These are phyloP conservation scores for Vitis labrusca DNA, from an alignment of 164 flowering plant genomes.

Conservation along the genomic window DNA sequence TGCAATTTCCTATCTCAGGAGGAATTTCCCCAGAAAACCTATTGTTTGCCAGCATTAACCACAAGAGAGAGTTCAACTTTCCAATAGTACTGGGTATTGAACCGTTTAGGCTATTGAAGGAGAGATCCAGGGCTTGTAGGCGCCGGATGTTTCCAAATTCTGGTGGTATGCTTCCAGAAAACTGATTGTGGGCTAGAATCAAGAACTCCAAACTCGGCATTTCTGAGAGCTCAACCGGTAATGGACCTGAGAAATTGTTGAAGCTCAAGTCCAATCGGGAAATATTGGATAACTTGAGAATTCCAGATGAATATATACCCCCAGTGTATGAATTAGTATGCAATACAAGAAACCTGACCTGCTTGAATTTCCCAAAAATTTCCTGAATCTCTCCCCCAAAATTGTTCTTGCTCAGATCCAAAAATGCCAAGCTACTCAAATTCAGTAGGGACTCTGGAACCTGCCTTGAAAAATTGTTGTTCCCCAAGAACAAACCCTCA, in stretches of 20 bases:
- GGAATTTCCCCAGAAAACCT: conserved; percentile 68
- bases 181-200: conserved; percentile 60
- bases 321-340: conserved; percentile 67
- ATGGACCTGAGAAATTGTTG: conserved; percentile 65
- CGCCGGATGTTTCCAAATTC: conserved; percentile 57
- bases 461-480: conserved; percentile 51
- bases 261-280: conserved; percentile 67
- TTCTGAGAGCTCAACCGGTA: conserved; percentile 58
- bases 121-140: conserved; percentile 85
- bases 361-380: conserved; percentile 55
- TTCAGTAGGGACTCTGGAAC: conserved; percentile 61
- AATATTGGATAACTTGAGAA: conserved; percentile 54
- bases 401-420: conserved; percentile 65
- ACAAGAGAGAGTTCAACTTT: conserved; percentile 64
- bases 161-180: conserved; percentile 61
- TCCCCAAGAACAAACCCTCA: conserved; percentile 53
- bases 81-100: conserved; percentile 70
- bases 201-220: conserved; percentile 53
- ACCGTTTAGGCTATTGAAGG: conserved; percentile 62
- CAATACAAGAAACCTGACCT: conserved; percentile 54
- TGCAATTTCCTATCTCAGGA: conserved; percentile 74
- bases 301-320: conserved; percentile 63
- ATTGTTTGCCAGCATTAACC: conserved; percentile 91
- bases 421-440: conserved; percentile 45
- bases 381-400: conserved; percentile 61